A percentile compares a stretch with the other conserved stretches of the same genome.
Evolutionary conservation across 108 stramenopile species (phyloP).

Genomic region (Asterionellopsis glacialis): DNA sequence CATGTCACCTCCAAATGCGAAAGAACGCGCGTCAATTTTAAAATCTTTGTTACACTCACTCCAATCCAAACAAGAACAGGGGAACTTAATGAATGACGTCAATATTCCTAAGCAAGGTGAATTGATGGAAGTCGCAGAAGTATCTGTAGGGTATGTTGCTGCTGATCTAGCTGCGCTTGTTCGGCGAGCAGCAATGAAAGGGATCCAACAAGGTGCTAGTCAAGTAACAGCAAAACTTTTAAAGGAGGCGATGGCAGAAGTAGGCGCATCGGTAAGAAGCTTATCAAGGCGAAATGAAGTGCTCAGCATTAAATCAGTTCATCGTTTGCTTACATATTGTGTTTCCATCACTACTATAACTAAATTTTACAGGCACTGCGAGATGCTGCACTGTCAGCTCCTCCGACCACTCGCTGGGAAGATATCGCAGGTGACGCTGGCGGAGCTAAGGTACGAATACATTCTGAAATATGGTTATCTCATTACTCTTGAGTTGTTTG

Average conservation of each 20-base stretch:
- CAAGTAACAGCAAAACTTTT: constrained; percentile 7
- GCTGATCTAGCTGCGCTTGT: constrained; percentile 75
- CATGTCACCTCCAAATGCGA: constrained; percentile 52
- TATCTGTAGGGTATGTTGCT: constrained; percentile 79
- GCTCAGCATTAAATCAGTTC: no score
- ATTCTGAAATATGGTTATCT: background rate
- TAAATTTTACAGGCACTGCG: constrained; percentile 53
- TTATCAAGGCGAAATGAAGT: no score
- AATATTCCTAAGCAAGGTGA: constrained; percentile 14
- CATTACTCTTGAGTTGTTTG: background rate
- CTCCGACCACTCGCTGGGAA: constrained; percentile 72
- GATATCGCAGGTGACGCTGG: constrained; percentile 81
- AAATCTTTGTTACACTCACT: constrained; percentile 15
- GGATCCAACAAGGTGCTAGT: constrained; percentile 10
- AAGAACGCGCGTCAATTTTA: constrained; percentile 46
- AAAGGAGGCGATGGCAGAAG: constrained; percentile 16
- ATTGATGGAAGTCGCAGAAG: constrained; percentile 51
- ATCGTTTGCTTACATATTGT: no score
- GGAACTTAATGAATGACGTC: background rate
- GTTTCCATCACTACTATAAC: constrained; percentile 12
- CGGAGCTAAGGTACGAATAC: constrained; percentile 54
- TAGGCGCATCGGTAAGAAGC: constrained; percentile 28
- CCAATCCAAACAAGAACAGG: background rate
- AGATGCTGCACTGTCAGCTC: constrained; percentile 58
- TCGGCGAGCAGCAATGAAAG: constrained; percentile 37